These are phyloP conservation scores for Pterocarpus macrocarpus DNA, from an alignment of 306 rosid species.

Conservation along the genomic window DNA sequence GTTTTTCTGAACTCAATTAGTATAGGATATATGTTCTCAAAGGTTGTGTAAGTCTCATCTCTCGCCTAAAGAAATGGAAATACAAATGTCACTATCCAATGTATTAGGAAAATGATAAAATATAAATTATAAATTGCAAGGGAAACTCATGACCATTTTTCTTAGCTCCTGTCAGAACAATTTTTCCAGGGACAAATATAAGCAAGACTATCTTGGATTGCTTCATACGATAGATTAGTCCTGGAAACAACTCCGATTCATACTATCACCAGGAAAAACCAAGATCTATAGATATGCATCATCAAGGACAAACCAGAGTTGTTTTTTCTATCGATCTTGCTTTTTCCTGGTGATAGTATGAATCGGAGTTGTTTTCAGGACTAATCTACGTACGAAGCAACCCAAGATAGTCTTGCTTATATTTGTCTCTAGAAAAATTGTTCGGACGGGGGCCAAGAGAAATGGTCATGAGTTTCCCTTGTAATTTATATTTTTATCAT, in stretches of 20 bases:
- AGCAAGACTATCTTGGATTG: slow-evolving; percentile 58
- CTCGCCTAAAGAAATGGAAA: slow-evolving; percentile 60
- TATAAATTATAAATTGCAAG: background rate
- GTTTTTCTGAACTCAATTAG: slow-evolving; percentile 85
- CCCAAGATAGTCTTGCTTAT: too few species aligned
- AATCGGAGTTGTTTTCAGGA: too few species aligned
- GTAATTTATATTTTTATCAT: too few species aligned
- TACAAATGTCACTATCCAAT: background rate
- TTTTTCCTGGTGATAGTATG: too few species aligned
- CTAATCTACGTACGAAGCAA: too few species aligned
- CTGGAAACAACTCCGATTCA: slow-evolving; percentile 87
- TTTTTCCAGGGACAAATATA: slow-evolving; percentile 75
- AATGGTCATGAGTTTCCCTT: too few species aligned
- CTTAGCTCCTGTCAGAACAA: slow-evolving; percentile 87
- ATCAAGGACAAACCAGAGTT: too few species aligned
- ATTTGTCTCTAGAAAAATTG: too few species aligned
- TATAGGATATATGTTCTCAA: slow-evolving; percentile 87
- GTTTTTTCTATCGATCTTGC: too few species aligned
- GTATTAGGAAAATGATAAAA: background rate
- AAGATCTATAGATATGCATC: slow-evolving; percentile 1
- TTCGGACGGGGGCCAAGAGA: too few species aligned
- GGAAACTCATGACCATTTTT: slow-evolving; percentile 35
- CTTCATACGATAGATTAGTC: slow-evolving; percentile 84
- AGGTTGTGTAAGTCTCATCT: slow-evolving; percentile 80
- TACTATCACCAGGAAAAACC: slow-evolving; percentile 53